Evolutionary conservation across 1,284 basidiomycete species (phyloP).

Genomic region (Ustilago vetiveriae): DNA sequence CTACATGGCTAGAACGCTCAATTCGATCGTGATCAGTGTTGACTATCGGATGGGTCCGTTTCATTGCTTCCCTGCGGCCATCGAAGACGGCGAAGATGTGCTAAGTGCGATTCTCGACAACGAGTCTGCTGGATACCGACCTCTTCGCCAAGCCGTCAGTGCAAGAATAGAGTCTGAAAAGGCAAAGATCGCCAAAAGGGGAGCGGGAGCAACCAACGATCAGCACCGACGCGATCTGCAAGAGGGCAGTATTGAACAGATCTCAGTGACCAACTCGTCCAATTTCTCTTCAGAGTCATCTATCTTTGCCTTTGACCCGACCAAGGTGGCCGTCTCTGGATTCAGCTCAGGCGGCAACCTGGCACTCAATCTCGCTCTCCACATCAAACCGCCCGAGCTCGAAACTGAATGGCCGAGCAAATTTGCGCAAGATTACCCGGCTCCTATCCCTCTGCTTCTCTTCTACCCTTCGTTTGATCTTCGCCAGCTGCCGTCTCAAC

Average conservation of each 20-base stretch:
- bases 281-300: too few relatives aligned
- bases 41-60: constrained; percentile 63
- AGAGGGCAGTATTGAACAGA: constrained; percentile 32
- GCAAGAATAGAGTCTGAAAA: constrained; percentile 24
- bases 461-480: constrained; percentile 57
- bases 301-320: constrained; percentile 33
- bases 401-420: constrained; percentile 30
- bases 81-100: constrained; percentile 54
- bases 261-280: constrained; percentile 4
- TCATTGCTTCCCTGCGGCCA: constrained; percentile 56
- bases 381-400: constrained; percentile 44
- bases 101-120: constrained; percentile 41
- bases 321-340: constrained; percentile 49
- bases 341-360: constrained; percentile 63
- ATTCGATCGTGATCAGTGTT: constrained; percentile 50
- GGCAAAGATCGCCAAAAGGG: constrained; percentile 22
- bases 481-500: constrained; percentile 45
- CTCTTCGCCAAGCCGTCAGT: constrained; percentile 28
- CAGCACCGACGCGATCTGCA: constrained; percentile 27
- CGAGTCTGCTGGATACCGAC: constrained; percentile 27
- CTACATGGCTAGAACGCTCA: constrained; percentile 32
- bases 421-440: constrained; percentile 21
- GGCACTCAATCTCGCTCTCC: constrained; percentile 50
- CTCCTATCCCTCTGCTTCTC: constrained; percentile 48
- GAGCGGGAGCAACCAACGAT: constrained; percentile 14